A percentile compares a stretch with the other conserved stretches of the same genome.
Conservation (phyloP, 2,329 filamentous ascomycete species). For the Aspergillus sp. region DNA sequence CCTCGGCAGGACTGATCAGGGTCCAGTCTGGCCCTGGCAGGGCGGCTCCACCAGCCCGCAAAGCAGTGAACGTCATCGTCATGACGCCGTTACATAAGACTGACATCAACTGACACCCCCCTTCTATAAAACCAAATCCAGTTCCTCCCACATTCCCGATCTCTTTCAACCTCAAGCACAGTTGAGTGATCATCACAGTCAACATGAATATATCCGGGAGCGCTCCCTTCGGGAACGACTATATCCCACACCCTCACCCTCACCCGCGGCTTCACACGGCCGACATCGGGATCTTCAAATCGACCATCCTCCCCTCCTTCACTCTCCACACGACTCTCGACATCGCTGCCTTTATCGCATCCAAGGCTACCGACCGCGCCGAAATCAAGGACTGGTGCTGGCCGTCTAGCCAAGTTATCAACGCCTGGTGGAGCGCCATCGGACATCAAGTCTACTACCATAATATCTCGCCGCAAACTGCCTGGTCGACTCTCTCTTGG, state of each 20-base stretch:
- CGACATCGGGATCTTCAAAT: conserved; percentile 55
- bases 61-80: conserved; percentile 3
- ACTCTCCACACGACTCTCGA: conserved; percentile 56
- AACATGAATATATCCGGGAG: conserved; percentile 15
- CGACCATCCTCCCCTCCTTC: conserved; percentile 57
- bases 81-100: conserved; percentile 20
- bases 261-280: conserved; percentile 11
- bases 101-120: conserved; percentile 20
- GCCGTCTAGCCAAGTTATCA: conserved; percentile 57
- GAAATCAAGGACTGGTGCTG: conserved; percentile 64
- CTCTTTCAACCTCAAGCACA: background rate
- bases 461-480: conserved; percentile 49
- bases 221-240: background rate
- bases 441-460: conserved; percentile 53
- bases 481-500: conserved; percentile 53
- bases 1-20: background rate
- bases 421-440: conserved; percentile 63
- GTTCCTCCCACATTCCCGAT: background rate
- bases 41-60: background rate
- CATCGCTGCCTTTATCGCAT: conserved; percentile 54
- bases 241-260: background rate
- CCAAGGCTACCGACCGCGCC: conserved; percentile 55
- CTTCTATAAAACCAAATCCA: conserved; percentile 3
- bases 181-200: background rate
- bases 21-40: background rate